A percentile compares a stretch with the other conserved stretches of the same genome.
These are phyloP conservation scores for Batkoa obscura DNA, from an alignment of 371 early-diverging fungal species.

Conservation along the genomic window DNA sequence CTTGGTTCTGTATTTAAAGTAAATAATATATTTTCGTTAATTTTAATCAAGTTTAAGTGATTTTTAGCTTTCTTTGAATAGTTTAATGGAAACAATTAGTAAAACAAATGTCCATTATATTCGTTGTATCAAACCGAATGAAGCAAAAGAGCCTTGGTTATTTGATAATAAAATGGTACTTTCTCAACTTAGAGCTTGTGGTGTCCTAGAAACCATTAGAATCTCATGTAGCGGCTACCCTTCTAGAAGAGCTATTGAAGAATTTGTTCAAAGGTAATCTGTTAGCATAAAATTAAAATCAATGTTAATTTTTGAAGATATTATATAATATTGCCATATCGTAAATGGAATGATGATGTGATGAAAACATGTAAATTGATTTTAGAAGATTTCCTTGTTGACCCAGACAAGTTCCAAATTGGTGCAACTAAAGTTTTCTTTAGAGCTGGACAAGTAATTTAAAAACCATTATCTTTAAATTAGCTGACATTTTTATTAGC, in stretches of 20 bases:
- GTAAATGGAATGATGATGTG: slow-evolving; percentile 42
- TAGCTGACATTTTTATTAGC: slow-evolving; percentile 10
- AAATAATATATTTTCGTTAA: not conserved
- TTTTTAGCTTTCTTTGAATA: slow-evolving; percentile 64
- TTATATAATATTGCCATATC: slow-evolving; percentile 60
- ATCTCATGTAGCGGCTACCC: slow-evolving; percentile 99
- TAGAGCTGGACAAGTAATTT: slow-evolving; percentile 71
- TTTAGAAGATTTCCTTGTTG: slow-evolving; percentile 43
- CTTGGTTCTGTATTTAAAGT: slow-evolving; percentile 67
- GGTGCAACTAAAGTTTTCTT: slow-evolving; percentile 98
- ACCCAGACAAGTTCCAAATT: slow-evolving; percentile 78
- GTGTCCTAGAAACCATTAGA: slow-evolving; percentile 98
- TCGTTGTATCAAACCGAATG: slow-evolving; percentile 96
- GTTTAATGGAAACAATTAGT: slow-evolving; percentile 85
- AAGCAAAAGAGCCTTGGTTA: slow-evolving; percentile 66
- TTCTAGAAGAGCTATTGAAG: slow-evolving; percentile 69
- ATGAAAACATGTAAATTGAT: slow-evolving; percentile 36
- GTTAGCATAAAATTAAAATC: not conserved
- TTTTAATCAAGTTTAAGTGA: not conserved
- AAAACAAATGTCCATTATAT: slow-evolving; percentile 91
- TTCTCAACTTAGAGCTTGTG: slow-evolving; percentile 94
- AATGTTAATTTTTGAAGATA: slow-evolving; percentile 21
- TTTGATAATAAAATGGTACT: slow-evolving; percentile 89
- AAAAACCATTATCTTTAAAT: not conserved
- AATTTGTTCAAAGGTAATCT: slow-evolving; percentile 66